Conservation (phyloP, 176 grass and related monocot species). For the Otatea glauca region DNA sequence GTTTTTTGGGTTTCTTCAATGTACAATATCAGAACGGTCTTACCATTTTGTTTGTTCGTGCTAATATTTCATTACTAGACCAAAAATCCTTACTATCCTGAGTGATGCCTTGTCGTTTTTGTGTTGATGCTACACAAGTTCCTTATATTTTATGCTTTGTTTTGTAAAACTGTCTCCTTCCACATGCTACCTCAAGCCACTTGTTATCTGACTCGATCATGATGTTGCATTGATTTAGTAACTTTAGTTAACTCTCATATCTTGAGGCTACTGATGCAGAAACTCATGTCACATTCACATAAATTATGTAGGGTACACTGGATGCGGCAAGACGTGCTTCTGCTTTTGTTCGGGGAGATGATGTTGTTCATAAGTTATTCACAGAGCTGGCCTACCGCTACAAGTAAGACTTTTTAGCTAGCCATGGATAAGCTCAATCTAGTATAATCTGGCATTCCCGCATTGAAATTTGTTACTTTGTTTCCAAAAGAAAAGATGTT, state of each 20-base stretch:
- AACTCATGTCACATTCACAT: constrained; percentile 16
- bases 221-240: constrained; percentile 1
- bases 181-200: neutral
- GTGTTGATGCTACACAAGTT: too few relatives aligned
- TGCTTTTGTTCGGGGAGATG: constrained; percentile 88
- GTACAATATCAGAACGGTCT: neutral
- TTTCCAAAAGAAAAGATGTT: neutral
- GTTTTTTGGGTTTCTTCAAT: neutral
- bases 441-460: neutral
- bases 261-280: neutral
- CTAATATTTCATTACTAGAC: neutral
- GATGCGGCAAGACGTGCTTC: constrained; percentile 69
- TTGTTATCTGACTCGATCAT: neutral
- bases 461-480: neutral
- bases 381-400: constrained; percentile 92
- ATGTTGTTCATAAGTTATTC: constrained; percentile 94
- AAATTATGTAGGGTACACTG: constrained; percentile 64
- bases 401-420: constrained; percentile 53
- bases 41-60: neutral
- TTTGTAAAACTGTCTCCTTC: neutral
- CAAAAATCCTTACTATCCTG: neutral
- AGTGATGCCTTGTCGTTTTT: neutral
- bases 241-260: neutral
- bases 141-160: neutral
- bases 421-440: neutral